Percentiles rank a stretch among this genome's conserved stretches.
Evolutionary conservation across 257 asterid genomes (phyloP).

Genomic region (Primulina tabacum): DNA sequence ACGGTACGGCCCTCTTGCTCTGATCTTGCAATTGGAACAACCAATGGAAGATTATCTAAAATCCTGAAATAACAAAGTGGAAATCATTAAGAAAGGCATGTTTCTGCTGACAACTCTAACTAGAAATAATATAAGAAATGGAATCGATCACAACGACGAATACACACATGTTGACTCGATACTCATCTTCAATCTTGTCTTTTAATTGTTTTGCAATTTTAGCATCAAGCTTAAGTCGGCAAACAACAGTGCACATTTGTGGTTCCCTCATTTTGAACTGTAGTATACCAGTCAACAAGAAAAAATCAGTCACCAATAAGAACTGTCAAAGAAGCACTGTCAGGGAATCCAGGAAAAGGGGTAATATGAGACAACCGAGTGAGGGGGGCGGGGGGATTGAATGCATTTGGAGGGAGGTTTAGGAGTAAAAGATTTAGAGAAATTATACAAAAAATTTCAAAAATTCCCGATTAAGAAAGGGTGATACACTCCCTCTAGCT

Average conservation of each 20-base stretch:
- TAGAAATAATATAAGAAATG: constrained; percentile 2
- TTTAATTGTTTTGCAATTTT: constrained; percentile 52
- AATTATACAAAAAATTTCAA: too few species aligned
- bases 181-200: constrained; percentile 64
- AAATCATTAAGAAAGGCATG: constrained; percentile 5
- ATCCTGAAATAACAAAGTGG: constrained; percentile 41
- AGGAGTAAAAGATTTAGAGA: not conserved
- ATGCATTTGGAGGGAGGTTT: not conserved
- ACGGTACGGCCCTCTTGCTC: constrained; percentile 59
- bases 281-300: constrained; percentile 16
- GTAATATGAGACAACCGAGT: not conserved
- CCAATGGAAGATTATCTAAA: constrained; percentile 75
- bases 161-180: constrained; percentile 64
- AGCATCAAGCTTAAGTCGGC: constrained; percentile 45
- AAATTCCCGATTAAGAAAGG: not conserved
- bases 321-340: not conserved
- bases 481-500: not conserved
- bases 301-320: constrained; percentile 19
- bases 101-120: not conserved
- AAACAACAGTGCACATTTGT: constrained; percentile 56
- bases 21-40: constrained; percentile 54
- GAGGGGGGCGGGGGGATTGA: not conserved
- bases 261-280: constrained; percentile 82
- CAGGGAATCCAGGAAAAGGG: not conserved
- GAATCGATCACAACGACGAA: constrained; percentile 8